Evolutionary conservation across 805 yeast species (phyloP), one percentile per base, ranked within the genome.

Genomic region (Zygotorulaspora danielsina): DNA sequence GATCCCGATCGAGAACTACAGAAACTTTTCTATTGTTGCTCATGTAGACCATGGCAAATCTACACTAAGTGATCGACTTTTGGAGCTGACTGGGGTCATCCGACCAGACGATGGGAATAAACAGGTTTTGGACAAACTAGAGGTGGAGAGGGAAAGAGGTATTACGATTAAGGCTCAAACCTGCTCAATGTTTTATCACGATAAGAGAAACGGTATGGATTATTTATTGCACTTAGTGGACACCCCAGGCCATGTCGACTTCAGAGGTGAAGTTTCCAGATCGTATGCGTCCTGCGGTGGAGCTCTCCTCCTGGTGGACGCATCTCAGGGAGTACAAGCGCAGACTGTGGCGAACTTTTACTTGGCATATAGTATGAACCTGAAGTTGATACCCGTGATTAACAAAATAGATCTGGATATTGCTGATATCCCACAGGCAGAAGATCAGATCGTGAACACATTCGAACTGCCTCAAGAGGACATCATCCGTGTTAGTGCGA

Each of bases 171-270:
- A 90, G 62, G 97, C 97, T 0, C 97, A 93, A 57, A 93, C 97
- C 0, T 90, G 96, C 53, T 75, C 96, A 0, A 93, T 90, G 97
- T 72, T 93, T 44, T 88, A 88, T 60, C 71, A 72, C 24, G 70
- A 78, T 48, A 69, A 76, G 6, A 48, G 55, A 27, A 51, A 55
- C n/a, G 76, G 78, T 2, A 67, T 76, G 51, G 96, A 90, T 51
- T 93, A 86, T 57, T 63, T 93, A 39, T 66, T 90, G 32, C 96
- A 90, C 67, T 67, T 90, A 32, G 96, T 93, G 32, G 98, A 90
- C 61, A 90, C 97, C 0, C 98, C 98, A 0, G 98, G 98, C 0
- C 98, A 90, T 60, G 97, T 93, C 21, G 98, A 90, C 61, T 90
- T 90, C 61, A 70, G 96, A 38, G 59, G 55, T 6, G 98, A 90